Percentiles rank a stretch among this genome's conserved stretches.
Evolutionary conservation across 2,329 filamentous ascomycete genomes (phyloP).

Genomic region (Fusarium buharicum): DNA sequence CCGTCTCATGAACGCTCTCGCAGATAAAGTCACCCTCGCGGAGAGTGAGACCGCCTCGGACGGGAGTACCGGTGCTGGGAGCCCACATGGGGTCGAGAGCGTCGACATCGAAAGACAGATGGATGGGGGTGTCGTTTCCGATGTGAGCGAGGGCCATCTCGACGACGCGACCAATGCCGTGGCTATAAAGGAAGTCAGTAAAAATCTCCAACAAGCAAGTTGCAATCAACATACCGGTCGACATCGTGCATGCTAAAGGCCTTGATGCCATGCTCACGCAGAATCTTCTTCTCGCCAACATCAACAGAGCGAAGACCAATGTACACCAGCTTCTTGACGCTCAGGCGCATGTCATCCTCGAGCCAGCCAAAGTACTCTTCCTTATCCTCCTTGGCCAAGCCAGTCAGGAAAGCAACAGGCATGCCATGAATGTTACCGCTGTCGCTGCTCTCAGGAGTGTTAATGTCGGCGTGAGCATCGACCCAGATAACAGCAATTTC

Average conservation of each 20-base stretch:
- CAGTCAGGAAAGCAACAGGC: constrained; percentile 92
- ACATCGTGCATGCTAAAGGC: constrained; percentile 99
- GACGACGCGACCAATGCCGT: constrained; percentile 95
- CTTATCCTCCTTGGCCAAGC: constrained; percentile 79
- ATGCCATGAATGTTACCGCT: constrained; percentile 98
- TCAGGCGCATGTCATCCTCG: constrained; percentile 74
- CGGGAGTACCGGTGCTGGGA: constrained; percentile 93
- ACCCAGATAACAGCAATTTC: constrained; percentile 99
- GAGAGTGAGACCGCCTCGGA: constrained; percentile 90
- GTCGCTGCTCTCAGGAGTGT: constrained; percentile 88
- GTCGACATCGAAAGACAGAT: constrained; percentile 97
- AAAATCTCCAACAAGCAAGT: neutral
- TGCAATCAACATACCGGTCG: constrained; percentile 71
- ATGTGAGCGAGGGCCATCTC: constrained; percentile 99
- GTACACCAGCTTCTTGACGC: constrained; percentile 89
- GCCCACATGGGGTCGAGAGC: constrained; percentile 96
- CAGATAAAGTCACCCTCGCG: constrained; percentile 98
- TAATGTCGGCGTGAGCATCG: constrained; percentile 97
- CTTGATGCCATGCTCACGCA: constrained; percentile 89
- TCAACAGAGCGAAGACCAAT: constrained; percentile 96
- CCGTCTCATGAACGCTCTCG: constrained; percentile 83
- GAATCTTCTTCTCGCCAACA: constrained; percentile 89
- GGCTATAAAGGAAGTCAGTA: constrained; percentile 56
- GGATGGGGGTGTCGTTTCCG: constrained; percentile 92
- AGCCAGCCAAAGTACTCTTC: constrained; percentile 93